Evolutionary conservation across 306 rosid genomes (phyloP).

Genomic region (Medicago lupulina): DNA sequence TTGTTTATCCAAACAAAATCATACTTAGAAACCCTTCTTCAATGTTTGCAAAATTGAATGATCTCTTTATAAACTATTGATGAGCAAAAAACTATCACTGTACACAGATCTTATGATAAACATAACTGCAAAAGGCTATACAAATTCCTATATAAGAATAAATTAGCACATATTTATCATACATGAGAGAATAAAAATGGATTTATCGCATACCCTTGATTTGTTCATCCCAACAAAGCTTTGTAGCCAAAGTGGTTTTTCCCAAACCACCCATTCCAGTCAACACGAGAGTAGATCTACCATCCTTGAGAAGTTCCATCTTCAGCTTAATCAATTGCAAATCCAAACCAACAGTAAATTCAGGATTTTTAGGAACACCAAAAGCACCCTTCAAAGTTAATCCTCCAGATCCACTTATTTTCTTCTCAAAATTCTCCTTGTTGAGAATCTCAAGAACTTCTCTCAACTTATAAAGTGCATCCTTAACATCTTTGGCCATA

Average conservation of each 20-base stretch:
- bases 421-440: neutral
- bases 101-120: neutral
- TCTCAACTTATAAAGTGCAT: conserved; percentile 8
- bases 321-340: conserved; percentile 43
- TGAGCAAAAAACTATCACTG: neutral
- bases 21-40: no score
- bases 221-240: conserved; percentile 52
- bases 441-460: conserved; percentile 13
- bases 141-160: neutral
- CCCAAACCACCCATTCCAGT: conserved; percentile 65
- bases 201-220: conserved; percentile 40
- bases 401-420: neutral
- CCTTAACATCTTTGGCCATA: conserved; percentile 17
- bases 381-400: neutral
- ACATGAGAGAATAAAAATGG: neutral
- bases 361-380: conserved; percentile 41
- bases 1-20: neutral
- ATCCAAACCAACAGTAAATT: conserved; percentile 50
- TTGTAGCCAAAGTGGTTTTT: conserved; percentile 58
- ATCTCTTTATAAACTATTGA: neutral
- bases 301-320: conserved; percentile 45
- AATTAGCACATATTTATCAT: neutral
- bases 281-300: conserved; percentile 30
- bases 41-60: neutral
- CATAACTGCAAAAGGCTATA: neutral